Conservation (phyloP, 345 rosid genomes). For the Citrus reticulata region DNA sequence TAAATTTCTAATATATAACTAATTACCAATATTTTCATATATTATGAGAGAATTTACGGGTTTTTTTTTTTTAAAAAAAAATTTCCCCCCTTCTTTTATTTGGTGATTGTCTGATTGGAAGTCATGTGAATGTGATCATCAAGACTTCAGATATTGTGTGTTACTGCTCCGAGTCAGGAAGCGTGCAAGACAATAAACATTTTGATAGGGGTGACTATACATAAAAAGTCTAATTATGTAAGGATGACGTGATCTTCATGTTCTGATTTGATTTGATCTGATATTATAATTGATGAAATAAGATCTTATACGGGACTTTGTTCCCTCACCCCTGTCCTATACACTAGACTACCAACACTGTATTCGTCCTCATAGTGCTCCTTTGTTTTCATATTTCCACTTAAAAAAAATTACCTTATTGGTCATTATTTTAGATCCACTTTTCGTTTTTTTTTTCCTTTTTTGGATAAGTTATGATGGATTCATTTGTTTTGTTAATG, state of each 20-base stretch:
- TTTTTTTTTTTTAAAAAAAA: too few species aligned
- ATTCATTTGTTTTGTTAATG: neutral
- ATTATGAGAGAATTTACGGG: too few species aligned
- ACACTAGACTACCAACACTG: neutral
- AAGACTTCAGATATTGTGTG: neutral
- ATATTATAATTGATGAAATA: neutral
- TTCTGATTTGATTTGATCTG: neutral
- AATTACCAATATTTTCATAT: too few species aligned
- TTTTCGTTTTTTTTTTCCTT: too few species aligned
- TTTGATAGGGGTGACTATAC: neutral
- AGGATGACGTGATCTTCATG: conserved; percentile 6
- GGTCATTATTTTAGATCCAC: too few species aligned
- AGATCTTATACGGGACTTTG: neutral
- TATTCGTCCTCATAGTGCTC: neutral
- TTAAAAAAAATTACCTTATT: too few species aligned
- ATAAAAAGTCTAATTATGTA: neutral
- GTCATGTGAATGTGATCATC: neutral
- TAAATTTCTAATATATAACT: neutral
- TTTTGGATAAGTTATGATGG: neutral
- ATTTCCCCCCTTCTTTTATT: neutral
- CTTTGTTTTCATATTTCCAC: neutral
- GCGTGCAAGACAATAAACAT: conserved; percentile 13
- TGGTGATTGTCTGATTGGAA: neutral
- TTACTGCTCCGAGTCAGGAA: neutral
- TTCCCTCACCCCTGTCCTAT: neutral